Evolutionary conservation across 345 rosid species (phyloP), one percentile per base, ranked within the genome.

Genomic region (Nasturtium officinale): DNA sequence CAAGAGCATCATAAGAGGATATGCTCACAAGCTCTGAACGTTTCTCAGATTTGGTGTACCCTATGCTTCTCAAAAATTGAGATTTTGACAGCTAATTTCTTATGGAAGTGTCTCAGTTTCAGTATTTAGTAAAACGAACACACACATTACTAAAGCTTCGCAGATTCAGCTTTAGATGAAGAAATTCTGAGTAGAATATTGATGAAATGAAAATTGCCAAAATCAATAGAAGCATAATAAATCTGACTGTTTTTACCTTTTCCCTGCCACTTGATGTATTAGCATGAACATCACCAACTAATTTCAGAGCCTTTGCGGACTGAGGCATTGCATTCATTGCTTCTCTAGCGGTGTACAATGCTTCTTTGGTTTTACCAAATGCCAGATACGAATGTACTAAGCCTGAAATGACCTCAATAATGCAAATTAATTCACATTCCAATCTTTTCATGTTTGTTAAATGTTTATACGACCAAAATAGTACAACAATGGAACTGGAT

Each of bases 291-390:
- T 95, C 99, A 50, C 99, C 99, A 37, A 95, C 99, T 80, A 92
- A 80, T 78, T 92, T 95, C 70, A 92, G 74, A 53, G 98, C 97
- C 83, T 88, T 91, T 53, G 99, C 96, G 48, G 98, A 95, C 75
- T 91, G 99, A 78, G 99, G 99, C 96, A 91, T 95, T 54, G 96
- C 94, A 83, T 87, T 95, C 98, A 92, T 92, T 51, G 98, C 99
- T 85, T 92, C 99, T 79, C 99, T 87, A 10, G 99, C 90, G 38
- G 94, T 85, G 85, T 83, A 87, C 58, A 95, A 82, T 45, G 98
- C 99, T 81, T 95, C 97, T 82, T 95, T 95, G 71, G 86, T 84
- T 83, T 90, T 95, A 50, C 88, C 85, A 76, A 82, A 89, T 68
- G 91, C 90, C 86, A 95, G 69, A 85, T 92, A 95, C 30, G 99